A percentile compares a stretch with the other conserved stretches of the same genome.
Evolutionary conservation across 108 stramenopile species (phyloP).

Genomic region (Pseudonitzschia multiseries): DNA sequence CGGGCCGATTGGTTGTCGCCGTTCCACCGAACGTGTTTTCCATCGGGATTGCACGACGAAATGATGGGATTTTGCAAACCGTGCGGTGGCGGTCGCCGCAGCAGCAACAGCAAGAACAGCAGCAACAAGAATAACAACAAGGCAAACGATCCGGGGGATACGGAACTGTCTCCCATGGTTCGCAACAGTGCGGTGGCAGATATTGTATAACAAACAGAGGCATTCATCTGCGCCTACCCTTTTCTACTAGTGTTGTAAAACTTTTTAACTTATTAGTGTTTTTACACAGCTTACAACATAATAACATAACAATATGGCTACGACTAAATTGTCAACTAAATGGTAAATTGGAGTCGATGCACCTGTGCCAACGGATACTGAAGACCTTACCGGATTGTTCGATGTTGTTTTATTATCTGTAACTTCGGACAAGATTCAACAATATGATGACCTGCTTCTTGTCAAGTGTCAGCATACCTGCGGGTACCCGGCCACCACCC

Average conservation of each 20-base stretch:
- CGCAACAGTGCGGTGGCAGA: constrained; percentile 34
- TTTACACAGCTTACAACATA: not conserved
- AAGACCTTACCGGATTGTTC: not conserved
- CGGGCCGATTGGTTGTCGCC: constrained; percentile 74
- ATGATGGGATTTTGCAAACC: constrained; percentile 86
- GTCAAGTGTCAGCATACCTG: constrained; percentile 75
- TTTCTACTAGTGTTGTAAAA: too few species aligned
- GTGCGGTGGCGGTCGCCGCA: constrained; percentile 40
- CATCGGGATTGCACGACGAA: constrained; percentile 62
- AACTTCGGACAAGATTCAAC: constrained; percentile 58
- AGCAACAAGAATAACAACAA: too few species aligned
- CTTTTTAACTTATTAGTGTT: not conserved
- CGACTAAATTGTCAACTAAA: not conserved
- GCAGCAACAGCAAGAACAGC: too few species aligned
- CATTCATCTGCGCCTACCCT: not conserved
- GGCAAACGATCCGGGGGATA: not conserved
- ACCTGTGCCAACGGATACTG: not conserved
- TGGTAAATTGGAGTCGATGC: not conserved
- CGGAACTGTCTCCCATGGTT: constrained; percentile 29
- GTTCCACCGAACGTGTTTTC: constrained; percentile 82
- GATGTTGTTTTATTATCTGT: not conserved
- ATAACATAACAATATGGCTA: not conserved
- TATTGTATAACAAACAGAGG: constrained; percentile 39
- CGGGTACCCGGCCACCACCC: constrained; percentile 31
- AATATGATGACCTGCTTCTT: constrained; percentile 85